Evolutionary conservation across 2,329 filamentous ascomycete genomes (phyloP).

Genomic region (Saccharata proteae): DNA sequence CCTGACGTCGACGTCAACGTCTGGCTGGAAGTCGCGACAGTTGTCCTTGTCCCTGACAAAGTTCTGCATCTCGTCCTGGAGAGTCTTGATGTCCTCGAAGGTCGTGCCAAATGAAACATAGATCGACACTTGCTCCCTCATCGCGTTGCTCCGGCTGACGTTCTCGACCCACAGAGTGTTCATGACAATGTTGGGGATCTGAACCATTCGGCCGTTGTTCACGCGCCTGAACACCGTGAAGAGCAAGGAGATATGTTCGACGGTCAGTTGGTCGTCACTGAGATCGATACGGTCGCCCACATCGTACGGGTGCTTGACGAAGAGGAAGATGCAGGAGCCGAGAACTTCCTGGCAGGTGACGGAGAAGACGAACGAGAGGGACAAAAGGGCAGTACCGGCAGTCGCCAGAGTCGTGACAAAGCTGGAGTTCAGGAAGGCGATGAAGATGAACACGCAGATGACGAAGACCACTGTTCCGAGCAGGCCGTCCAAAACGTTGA

Average conservation of each 20-base stretch:
- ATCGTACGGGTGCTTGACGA: conserved; percentile 96
- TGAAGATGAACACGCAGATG: conserved; percentile 71
- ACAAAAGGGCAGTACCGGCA: conserved; percentile 82
- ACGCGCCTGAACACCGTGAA: conserved; percentile 87
- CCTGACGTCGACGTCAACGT: conserved; percentile 65
- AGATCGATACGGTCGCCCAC: conserved; percentile 92
- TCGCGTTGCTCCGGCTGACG: conserved; percentile 76
- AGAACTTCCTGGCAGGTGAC: conserved; percentile 87
- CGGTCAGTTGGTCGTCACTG: conserved; percentile 53
- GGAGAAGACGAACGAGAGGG: conserved; percentile 92
- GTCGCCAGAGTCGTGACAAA: conserved; percentile 80
- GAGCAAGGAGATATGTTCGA: conserved; percentile 87
- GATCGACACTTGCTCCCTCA: conserved; percentile 74
- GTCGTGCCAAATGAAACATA: conserved; percentile 75
- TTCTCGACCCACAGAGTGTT: conserved; percentile 96
- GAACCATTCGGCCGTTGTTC: conserved; percentile 63
- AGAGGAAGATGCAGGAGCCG: conserved; percentile 97
- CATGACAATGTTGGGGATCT: conserved; percentile 83
- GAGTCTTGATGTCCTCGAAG: conserved; percentile 78
- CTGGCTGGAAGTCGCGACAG: conserved; percentile 77
- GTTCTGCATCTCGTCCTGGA: conserved; percentile 70
- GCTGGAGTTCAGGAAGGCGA: conserved; percentile 78
- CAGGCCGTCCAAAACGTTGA: conserved; percentile 79
- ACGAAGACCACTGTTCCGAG: conserved; percentile 71
- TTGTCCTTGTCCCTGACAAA: conserved; percentile 82